Base-by-base conservation (phyloP, 306 rosid species). In the Gynostemma pentaphyllum region DNA sequence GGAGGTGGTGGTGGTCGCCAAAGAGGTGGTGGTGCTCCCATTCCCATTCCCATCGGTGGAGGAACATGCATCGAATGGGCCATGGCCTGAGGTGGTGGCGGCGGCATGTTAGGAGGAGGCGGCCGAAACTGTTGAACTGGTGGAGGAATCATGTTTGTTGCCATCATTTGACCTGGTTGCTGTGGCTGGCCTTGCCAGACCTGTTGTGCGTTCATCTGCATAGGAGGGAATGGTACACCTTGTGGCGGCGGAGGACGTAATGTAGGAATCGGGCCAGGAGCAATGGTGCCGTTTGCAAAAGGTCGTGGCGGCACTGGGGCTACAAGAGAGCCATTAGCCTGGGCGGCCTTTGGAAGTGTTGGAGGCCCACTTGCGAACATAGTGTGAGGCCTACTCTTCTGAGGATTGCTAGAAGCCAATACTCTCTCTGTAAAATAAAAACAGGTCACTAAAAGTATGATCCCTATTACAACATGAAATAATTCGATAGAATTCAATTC, bases 291-390 rank as follows among this genome's bases (percentile, higher is more conserved):
- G 61, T 92, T 88, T 2, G 80, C 80, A 37, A 84, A 88, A 54
- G 99, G 99, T 11, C 89, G 95, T 11, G 94, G 96, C 62, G 94
- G 94, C 72, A 75, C 73, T 0, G 90, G 85, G 66, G 75, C 72
- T 16, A 76, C 73, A 39, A 85, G 48, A 9, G 70, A 5, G 9
- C 87, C 88, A 12, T 88, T 92, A 46, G 84, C 81, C 71, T 81
- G 95, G 54, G 88, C 72, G 70, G 61, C 88, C 66, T 55, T 83
- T 22, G 86, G 68, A 23, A 87, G 92, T 21, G 95, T 69, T 9
- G 96, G 99, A 68, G 99, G 99, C 24, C 96, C 97, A 28, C 90
- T 88, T 61, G 99, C 97, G 41, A 92, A 92, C 75, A 88, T 68
- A 9, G 97, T 88, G 70, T 88, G 99, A 70, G 99, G 99, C 75